Conservation (phyloP, 768 basidiomycete genomes). For the Phlegmacium glaucopus region DNA sequence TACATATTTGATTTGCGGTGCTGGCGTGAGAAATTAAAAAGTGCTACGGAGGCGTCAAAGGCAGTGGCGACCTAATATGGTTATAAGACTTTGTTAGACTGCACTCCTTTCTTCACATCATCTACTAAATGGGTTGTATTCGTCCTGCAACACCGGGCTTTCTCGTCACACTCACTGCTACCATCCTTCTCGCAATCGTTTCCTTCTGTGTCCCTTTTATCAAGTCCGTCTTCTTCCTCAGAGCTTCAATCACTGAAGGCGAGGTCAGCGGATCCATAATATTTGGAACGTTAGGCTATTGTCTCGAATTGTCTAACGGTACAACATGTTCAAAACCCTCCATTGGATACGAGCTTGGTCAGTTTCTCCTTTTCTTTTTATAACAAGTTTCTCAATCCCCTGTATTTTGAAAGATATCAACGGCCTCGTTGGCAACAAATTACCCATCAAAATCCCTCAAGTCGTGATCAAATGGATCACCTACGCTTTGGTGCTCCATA, state of each 20-base stretch:
- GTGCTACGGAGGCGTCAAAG: too few relatives aligned
- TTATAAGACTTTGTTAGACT: too few relatives aligned
- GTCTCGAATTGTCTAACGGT: slow-evolving; percentile 50
- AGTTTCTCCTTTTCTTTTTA: slow-evolving; percentile 24
- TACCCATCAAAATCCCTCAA: slow-evolving; percentile 69
- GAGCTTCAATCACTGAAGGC: slow-evolving; percentile 53
- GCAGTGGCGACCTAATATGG: too few relatives aligned
- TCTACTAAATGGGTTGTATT: slow-evolving; percentile 65
- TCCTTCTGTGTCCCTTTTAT: slow-evolving; percentile 89
- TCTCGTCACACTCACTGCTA: slow-evolving; percentile 74
- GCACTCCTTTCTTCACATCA: too few relatives aligned
- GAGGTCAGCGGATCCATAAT: slow-evolving; percentile 60
- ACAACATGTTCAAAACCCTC: slow-evolving; percentile 76
- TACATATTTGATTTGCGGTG: too few relatives aligned
- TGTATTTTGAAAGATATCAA: slow-evolving; percentile 64
- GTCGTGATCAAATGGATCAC: slow-evolving; percentile 94
- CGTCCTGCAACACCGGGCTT: slow-evolving; percentile 92
- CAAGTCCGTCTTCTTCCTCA: slow-evolving; percentile 88
- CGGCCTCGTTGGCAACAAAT: slow-evolving; percentile 65
- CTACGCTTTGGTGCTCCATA: slow-evolving; percentile 87
- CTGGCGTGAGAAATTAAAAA: too few relatives aligned
- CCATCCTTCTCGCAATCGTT: slow-evolving; percentile 77
- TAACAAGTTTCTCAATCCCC: slow-evolving; percentile 5
- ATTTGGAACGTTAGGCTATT: slow-evolving; percentile 91
- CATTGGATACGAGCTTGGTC: slow-evolving; percentile 87